Conservation (phyloP, 805 yeast species). For the Dipodascopsis uninucleata region DNA sequence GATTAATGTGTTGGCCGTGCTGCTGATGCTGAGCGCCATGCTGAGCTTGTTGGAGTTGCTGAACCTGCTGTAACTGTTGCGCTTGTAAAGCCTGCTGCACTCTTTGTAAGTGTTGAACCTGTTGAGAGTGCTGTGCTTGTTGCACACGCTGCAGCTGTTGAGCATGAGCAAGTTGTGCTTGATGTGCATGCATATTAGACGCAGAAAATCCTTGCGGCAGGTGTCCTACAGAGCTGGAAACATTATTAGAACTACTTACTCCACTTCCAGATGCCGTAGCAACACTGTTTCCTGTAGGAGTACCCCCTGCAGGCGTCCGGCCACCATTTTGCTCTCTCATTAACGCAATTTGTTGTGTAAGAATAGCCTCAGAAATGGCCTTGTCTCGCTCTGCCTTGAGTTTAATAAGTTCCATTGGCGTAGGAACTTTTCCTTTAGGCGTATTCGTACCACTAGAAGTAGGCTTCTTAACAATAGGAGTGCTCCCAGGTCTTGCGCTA, state of each 20-base stretch:
- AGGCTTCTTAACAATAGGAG: constrained; percentile 1
- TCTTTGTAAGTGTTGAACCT: constrained; percentile 18
- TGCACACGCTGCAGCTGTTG: constrained; percentile 35
- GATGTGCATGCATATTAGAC: constrained; percentile 34
- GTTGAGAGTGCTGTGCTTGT: constrained; percentile 8
- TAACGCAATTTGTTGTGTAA: constrained; percentile 37
- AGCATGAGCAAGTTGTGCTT: constrained; percentile 40
- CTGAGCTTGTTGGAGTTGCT: constrained; percentile 14
- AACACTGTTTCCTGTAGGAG: constrained; percentile 27
- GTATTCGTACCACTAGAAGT: not conserved
- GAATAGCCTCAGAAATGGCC: constrained; percentile 62
- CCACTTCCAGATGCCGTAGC: constrained; percentile 25
- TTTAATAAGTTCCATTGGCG: constrained; percentile 80
- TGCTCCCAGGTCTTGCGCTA: constrained; percentile 12
- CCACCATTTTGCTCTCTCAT: constrained; percentile 12
- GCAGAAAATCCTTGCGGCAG: constrained; percentile 27
- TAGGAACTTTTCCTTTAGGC: constrained; percentile 46
- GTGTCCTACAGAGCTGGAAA: constrained; percentile 24
- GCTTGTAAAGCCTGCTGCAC: constrained; percentile 26
- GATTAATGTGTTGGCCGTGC: not conserved
- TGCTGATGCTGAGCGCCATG: not conserved
- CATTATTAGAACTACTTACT: constrained; percentile 27
- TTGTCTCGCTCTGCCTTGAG: constrained; percentile 83
- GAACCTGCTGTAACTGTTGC: constrained; percentile 28
- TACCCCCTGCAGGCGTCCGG: constrained; percentile 17